Conservation (phyloP, 768 basidiomycete species). For the Panaeolus papilionaceus region DNA sequence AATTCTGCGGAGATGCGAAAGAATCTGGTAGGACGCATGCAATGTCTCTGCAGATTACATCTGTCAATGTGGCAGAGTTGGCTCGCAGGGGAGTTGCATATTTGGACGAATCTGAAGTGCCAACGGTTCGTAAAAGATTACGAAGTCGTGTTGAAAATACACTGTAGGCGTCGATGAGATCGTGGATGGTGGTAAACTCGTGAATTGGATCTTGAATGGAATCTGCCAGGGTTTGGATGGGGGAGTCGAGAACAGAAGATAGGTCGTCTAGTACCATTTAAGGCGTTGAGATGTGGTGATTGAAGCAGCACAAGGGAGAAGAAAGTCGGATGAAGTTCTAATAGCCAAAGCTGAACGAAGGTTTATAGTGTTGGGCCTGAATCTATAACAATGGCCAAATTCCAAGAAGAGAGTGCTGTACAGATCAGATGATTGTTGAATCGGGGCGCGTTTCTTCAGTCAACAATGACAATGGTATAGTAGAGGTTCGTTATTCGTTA, state of each 20-base stretch:
- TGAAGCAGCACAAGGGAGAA: background rate
- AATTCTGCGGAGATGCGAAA: conserved; percentile 26
- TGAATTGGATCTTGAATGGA: conserved; percentile 45
- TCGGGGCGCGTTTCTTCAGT: background rate
- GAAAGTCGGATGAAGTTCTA: background rate
- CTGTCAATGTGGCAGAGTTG: conserved; percentile 40
- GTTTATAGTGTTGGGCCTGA: background rate
- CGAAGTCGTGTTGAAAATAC: conserved; percentile 54
- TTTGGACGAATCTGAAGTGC: conserved; percentile 21
- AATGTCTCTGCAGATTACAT: conserved; percentile 59
- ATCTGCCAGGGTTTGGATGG: conserved; percentile 52
- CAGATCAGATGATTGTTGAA: background rate
- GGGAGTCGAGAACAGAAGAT: conserved; percentile 39
- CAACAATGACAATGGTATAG: background rate
- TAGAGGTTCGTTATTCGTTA: background rate
- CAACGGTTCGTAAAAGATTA: conserved; percentile 28
- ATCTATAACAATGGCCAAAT: background rate
- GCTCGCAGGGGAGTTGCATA: conserved; percentile 37
- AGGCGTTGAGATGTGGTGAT: background rate
- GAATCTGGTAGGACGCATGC: conserved; percentile 46
- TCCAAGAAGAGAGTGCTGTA: background rate
- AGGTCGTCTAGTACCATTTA: background rate
- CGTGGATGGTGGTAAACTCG: conserved; percentile 50
- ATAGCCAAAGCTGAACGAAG: background rate
- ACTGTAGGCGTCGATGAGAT: conserved; percentile 68